phyloP scores from a whole-genome alignment of 352 stramenopile genomes.

The Pythium brachiatum region DNA sequence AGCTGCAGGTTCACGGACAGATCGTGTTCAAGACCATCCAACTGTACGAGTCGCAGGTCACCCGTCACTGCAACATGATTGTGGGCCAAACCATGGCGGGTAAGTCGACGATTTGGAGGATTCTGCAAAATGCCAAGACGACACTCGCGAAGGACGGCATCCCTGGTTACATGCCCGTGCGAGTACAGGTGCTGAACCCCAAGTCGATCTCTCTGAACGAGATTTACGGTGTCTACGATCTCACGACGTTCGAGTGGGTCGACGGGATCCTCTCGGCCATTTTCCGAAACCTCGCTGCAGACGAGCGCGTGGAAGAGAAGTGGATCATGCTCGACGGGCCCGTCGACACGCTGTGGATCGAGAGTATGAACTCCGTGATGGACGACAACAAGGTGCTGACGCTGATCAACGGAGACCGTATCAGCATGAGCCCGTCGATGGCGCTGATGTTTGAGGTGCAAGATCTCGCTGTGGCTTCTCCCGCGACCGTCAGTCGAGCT shows the following conservation, averaged over 20 bases:
- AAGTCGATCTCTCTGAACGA: conserved; percentile 90
- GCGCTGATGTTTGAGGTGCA: conserved; percentile 95
- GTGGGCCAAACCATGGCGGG: conserved; percentile 91
- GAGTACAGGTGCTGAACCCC: conserved; percentile 84
- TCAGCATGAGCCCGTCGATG: conserved; percentile 84
- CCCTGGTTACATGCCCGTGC: conserved; percentile 77
- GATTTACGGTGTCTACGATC: conserved; percentile 90
- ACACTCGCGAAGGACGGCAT: conserved; percentile 70
- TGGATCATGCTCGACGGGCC: conserved; percentile 89
- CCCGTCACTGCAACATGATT: conserved; percentile 94
- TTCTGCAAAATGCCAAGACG: conserved; percentile 68
- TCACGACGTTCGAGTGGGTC: conserved; percentile 86
- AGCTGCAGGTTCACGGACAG: conserved; percentile 85
- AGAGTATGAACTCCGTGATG: conserved; percentile 90
- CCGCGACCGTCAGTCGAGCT: conserved; percentile 91
- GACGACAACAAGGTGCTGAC: conserved; percentile 88
- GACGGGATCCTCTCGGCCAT: conserved; percentile 84
- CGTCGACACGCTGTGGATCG: conserved; percentile 88
- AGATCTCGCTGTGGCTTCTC: conserved; percentile 91
- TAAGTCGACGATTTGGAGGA: conserved; percentile 89
- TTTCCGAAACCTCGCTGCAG: conserved; percentile 71
- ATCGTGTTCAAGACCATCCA: conserved; percentile 96
- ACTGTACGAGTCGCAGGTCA: conserved; percentile 93
- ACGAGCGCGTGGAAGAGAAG: conserved; percentile 78
- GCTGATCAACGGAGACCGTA: conserved; percentile 84